Conservation (phyloP, 1,139 yeast genomes). For the Geotrichum candidum region DNA sequence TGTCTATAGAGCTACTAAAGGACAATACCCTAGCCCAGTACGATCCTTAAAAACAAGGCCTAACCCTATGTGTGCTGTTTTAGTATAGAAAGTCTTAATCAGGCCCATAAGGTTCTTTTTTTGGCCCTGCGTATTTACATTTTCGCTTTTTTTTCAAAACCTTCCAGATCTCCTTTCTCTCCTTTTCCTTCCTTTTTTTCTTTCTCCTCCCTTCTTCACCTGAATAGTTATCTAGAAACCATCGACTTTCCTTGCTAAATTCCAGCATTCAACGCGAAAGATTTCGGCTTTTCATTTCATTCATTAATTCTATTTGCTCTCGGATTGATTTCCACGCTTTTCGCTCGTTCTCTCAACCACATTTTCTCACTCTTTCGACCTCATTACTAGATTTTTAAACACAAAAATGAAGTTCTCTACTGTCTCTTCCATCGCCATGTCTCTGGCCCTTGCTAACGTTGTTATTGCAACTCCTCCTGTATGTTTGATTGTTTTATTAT, state of each 20-base stretch:
- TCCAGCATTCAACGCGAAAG: neutral
- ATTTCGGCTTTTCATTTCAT: neutral
- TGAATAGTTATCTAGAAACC: neutral
- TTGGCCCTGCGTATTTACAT: neutral
- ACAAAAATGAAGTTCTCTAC: conserved; percentile 37
- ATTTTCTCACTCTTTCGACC: neutral
- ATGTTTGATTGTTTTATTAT: conserved; percentile 2
- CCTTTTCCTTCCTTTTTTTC: neutral
- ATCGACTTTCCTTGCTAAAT: neutral
- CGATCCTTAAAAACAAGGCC: neutral
- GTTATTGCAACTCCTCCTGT: conserved; percentile 59
- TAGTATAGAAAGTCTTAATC: neutral
- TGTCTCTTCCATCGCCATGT: conserved; percentile 44
- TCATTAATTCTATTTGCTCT: neutral
- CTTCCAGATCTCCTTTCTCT: neutral
- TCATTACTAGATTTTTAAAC: neutral
- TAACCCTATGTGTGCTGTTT: neutral
- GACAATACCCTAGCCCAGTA: neutral
- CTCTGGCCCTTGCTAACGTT: conserved; percentile 25
- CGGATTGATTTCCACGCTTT: neutral
- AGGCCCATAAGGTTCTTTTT: neutral
- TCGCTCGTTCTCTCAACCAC: neutral
- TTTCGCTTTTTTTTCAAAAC: neutral
- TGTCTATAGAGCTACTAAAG: neutral
- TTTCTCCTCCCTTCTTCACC: neutral